Conservation (phyloP, 768 basidiomycete species). For the Aureoboletus auriporus region DNA sequence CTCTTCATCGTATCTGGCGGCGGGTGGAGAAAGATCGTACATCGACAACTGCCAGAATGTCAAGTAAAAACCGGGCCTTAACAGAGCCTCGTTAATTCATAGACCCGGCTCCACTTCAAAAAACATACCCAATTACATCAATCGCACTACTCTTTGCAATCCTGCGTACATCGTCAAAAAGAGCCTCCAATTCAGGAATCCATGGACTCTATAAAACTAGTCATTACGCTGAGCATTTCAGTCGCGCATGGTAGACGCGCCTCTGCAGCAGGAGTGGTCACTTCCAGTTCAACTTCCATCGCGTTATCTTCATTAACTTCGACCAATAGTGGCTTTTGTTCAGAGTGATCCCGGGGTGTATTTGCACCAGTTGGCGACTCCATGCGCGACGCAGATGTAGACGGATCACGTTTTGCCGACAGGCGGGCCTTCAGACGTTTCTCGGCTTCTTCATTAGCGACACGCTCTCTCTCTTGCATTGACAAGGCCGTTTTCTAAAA, state of each 20-base stretch:
- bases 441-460: slow-evolving; percentile 72
- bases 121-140: slow-evolving; percentile 67
- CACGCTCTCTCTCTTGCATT: slow-evolving; percentile 63
- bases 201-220: slow-evolving; percentile 56
- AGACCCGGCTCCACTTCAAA: slow-evolving; percentile 1
- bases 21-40: slow-evolving; percentile 82
- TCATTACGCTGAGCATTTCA: slow-evolving; percentile 3
- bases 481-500: slow-evolving; percentile 56
- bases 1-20: slow-evolving; percentile 76
- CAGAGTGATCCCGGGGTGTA: slow-evolving; percentile 23
- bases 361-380: slow-evolving; percentile 53
- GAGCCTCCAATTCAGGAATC: slow-evolving; percentile 65
- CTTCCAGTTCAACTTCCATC: slow-evolving; percentile 51
- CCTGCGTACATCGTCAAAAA: slow-evolving; percentile 74
- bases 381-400: slow-evolving; percentile 48
- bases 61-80: slow-evolving; percentile 85
- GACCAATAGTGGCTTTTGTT: slow-evolving; percentile 22
- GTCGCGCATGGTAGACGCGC: slow-evolving; percentile 7
- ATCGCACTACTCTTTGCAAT: slow-evolving; percentile 64
- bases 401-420: slow-evolving; percentile 68
- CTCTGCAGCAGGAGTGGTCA: slow-evolving; percentile 24
- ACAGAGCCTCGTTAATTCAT: slow-evolving; percentile 5
- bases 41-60: slow-evolving; percentile 97
- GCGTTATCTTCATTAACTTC: slow-evolving; percentile 41
- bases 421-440: slow-evolving; percentile 78